Base-by-base conservation (phyloP, 2,329 filamentous ascomycete species). In the Xylaria sp. region DNA sequence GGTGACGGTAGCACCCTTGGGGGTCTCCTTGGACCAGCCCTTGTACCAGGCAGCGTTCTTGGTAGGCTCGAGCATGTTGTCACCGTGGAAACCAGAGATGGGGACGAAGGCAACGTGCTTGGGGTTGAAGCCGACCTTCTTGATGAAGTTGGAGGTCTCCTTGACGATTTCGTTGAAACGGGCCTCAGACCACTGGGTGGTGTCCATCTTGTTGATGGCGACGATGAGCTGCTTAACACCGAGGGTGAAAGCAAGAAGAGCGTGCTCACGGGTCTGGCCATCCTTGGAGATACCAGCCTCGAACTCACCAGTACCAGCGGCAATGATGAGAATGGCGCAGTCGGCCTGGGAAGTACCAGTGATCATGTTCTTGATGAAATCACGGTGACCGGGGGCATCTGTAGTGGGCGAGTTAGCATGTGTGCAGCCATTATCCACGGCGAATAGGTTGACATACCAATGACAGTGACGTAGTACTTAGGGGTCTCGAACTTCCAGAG, bases 291-390 rank as follows among this genome's bases (percentile, higher is more conserved):
- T 99, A 97, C 94, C 94, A 89, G 94, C 94, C 89, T 99, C 94
- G 89, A 99, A 99, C 88, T 99, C 94, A 97, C 94, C 94, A 91
- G 92, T 96, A 86, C 94, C 94, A 76, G 94, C 92, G 75, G 93
- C 94, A 83, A 99, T 99, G 84, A 99, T 97, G 86, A 99, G 92
- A 80, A 99, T 91, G 77, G 94, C 94, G 84, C 94, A 97, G 79
- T 99, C 94, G 75, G 94, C 94, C 90, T 97, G 94, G 81, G 94
- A 99, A 78, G 94, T 97, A 92, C 94, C 94, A 89, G 94, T 97
- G 82, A 99, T 99, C 94, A 99, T 99, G 92, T 97, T 99, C 93
- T 99, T 99, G 91, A 99, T 97, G 88, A 97, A 99, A 79, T 99
- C 94, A 94, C 94, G 93, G 84, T 99, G 94, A 83, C 94, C 94